Evolutionary conservation across 768 basidiomycete genomes (phyloP).

Genomic region (Mrakia blollopis): DNA sequence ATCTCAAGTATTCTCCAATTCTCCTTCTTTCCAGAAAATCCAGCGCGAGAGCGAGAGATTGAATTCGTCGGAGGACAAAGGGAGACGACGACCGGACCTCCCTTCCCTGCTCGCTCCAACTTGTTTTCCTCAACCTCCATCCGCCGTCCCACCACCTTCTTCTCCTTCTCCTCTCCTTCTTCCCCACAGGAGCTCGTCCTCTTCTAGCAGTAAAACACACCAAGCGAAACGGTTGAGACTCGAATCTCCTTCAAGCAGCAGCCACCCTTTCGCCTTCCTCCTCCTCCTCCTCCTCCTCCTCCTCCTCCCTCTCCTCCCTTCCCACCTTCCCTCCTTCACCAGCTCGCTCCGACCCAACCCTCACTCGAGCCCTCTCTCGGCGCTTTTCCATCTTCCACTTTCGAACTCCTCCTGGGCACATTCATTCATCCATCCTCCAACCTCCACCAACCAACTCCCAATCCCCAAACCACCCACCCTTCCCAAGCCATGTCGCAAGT

Average conservation of each 20-base stretch:
- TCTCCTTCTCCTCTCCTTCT: background rate
- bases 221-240: too few relatives aligned
- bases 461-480: background rate
- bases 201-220: background rate
- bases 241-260: too few relatives aligned
- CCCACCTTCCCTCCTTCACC: background rate
- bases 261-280: background rate
- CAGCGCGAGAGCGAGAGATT: background rate
- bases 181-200: background rate
- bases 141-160: background rate
- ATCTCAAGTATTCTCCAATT: too few relatives aligned
- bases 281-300: background rate
- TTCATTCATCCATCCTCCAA: background rate
- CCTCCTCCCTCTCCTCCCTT: background rate
- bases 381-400: background rate
- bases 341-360: background rate
- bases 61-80: background rate
- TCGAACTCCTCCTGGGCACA: background rate
- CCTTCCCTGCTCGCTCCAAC: background rate
- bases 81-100: background rate
- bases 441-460: background rate
- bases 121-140: background rate
- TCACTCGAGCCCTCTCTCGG: background rate
- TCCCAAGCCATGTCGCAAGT: slow-evolving; percentile 36
- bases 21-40: too few relatives aligned